Base-by-base conservation (phyloP, 2,329 filamentous ascomycete genomes). In the Aspergillus tamarii region DNA sequence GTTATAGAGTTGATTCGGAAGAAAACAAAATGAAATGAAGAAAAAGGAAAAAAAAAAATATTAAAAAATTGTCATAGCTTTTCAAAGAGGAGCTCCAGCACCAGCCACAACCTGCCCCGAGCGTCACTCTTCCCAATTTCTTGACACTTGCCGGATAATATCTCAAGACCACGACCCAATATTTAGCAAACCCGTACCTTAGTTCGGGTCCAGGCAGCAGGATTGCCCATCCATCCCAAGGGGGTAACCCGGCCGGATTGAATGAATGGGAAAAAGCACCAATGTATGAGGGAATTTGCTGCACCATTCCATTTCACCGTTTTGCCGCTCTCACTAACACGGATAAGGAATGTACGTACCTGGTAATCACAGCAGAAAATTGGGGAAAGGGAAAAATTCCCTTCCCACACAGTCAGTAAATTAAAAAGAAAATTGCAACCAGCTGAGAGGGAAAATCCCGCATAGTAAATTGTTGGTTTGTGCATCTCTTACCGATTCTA, bases 201-300 rank as follows among this genome's bases (percentile, higher is more conserved):
- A 54, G 32, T 55, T 34, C 34, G n/a, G 21, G 10, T 39, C 52
- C 52, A 55, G 52, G 52, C 52, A 55, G 52, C 52, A 55, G 21
- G 50, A 54, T 54, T 54, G 32, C 32, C 50, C 30, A 60, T n/a
- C 48, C 28, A 39, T 21, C 57, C 60, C 21, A 32, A 45, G 57
- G 43, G 48, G 41, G 28, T 28, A 36, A 63, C 14, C 50, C 50
- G 50, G n/a, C 28, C n/a, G 50, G 52, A 26, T 55, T 39, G 52
- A 48, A 45, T 45, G 19, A 39, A 32, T 30, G 19, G 39, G 7
- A 41, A 41, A 41, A 41, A 41, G 7, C 16, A n/a, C 16, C 5
- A 58, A 59, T 65, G 66, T 70, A 70, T 70, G 68, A 68, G 68
- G 68, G 68, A 69, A 70, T 70, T 67, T 67, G 65, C 63, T 66